phyloP scores from a whole-genome alignment of 2,329 filamentous ascomycete species.

The Epicoccum sorghinum region DNA sequence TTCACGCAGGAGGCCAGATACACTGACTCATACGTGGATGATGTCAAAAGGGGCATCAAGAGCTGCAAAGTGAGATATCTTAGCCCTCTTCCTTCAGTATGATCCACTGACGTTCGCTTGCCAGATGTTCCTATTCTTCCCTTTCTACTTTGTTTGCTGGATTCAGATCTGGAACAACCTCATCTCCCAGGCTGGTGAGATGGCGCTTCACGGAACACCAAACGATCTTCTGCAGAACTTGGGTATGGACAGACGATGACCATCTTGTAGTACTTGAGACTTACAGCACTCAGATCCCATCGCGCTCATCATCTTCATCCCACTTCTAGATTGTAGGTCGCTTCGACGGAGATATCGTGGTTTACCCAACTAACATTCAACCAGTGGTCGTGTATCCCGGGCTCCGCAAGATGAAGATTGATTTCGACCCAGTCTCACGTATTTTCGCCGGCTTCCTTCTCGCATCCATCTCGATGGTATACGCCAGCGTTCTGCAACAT shows the following conservation, averaged over 20 bases:
- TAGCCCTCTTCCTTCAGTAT: too few species aligned
- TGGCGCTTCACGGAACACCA: conserved; percentile 35
- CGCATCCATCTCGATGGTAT: conserved; percentile 27
- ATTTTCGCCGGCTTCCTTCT: conserved; percentile 32
- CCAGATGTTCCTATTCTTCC: conserved; percentile 16
- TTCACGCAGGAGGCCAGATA: not conserved
- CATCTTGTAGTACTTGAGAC: not conserved
- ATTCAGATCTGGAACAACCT: conserved; percentile 43
- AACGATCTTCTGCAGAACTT: conserved; percentile 41
- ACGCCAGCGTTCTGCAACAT: conserved; percentile 33
- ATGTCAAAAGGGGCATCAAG: conserved; percentile 14
- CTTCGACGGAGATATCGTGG: not conserved
- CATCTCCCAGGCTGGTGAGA: conserved; percentile 38
- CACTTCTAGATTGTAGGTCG: conserved; percentile 24
- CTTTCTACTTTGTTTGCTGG: conserved; percentile 36
- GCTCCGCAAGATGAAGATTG: conserved; percentile 24
- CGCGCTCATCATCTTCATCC: conserved; percentile 33
- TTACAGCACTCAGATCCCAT: conserved; percentile 9
- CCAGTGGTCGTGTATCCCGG: conserved; percentile 21
- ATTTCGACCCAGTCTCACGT: conserved; percentile 30
- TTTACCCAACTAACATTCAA: not conserved
- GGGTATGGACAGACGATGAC: not conserved
- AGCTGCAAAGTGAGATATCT: conserved; percentile 14
- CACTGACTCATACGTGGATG: conserved; percentile 14
- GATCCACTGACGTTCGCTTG: not conserved